phyloP scores from a whole-genome alignment of 441 rosid genomes.

The Mallotus japonicus region DNA sequence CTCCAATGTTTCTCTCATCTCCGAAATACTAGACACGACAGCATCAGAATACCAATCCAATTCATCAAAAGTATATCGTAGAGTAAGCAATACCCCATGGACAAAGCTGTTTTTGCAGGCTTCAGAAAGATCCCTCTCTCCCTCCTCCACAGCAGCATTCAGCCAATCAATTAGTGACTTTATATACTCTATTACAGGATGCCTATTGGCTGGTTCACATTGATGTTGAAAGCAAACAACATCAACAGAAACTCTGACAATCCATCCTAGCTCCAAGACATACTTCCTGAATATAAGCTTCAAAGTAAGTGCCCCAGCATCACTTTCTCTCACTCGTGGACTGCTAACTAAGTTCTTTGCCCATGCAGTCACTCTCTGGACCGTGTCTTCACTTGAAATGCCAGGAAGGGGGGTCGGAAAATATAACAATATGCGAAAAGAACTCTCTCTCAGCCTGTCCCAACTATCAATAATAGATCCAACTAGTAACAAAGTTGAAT shows the following conservation, averaged over 20 bases:
- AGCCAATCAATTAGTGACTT: slow-evolving; percentile 81
- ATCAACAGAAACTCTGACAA: slow-evolving; percentile 56
- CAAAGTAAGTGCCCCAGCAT: slow-evolving; percentile 87
- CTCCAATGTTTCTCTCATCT: slow-evolving; percentile 67
- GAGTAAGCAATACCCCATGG: slow-evolving; percentile 85
- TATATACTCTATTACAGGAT: slow-evolving; percentile 74
- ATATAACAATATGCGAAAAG: slow-evolving; percentile 81
- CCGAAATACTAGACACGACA: slow-evolving; percentile 54
- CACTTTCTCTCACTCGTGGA: slow-evolving; percentile 99
- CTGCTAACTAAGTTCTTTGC: slow-evolving; percentile 89
- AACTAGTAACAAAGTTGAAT: slow-evolving; percentile 70
- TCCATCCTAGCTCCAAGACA: slow-evolving; percentile 84
- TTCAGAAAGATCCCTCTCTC: slow-evolving; percentile 76
- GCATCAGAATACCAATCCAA: slow-evolving; percentile 84
- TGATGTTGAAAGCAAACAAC: slow-evolving; percentile 48
- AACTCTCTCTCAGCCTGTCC: slow-evolving; percentile 89
- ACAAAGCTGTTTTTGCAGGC: slow-evolving; percentile 92
- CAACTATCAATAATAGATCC: slow-evolving; percentile 97
- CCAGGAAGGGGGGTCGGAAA: slow-evolving; percentile 97
- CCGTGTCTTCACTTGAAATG: slow-evolving; percentile 66
- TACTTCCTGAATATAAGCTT: slow-evolving; percentile 90
- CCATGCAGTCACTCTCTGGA: slow-evolving; percentile 67
- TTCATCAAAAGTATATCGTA: slow-evolving; percentile 95
- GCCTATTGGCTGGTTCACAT: slow-evolving; percentile 30
- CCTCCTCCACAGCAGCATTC: slow-evolving; percentile 63